Base-by-base conservation (phyloP, 257 asterid genomes). In the Ilex asprella region DNA sequence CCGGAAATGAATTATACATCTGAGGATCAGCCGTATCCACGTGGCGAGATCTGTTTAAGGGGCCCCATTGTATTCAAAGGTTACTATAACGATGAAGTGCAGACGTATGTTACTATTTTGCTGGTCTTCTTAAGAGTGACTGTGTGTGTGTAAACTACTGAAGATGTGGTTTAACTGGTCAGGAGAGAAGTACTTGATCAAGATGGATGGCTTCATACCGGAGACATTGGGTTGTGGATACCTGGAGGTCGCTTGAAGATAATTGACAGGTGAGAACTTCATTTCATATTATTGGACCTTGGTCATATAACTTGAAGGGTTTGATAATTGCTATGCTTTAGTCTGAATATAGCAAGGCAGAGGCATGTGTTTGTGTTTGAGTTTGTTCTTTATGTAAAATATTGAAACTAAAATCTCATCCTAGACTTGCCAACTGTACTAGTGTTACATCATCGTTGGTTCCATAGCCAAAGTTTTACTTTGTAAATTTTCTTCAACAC, bases 31-130 rank as follows among this genome's bases (percentile, higher is more conserved):
- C 98, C 98, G 55, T 76, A 86, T 78, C 98, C 97, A 57, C 95
- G 98, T 39, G 98, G 98, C 56, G 98, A 92, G 87, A 89, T 92
- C 75, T 92, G 98, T 73, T 89, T 89, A 58, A 82, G 98, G 77
- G 98, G 98, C 21, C 98, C 88, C 72, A 89, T 69, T 61, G 56
- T 86, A 46, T 92, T 92, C 81, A 83, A 71, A 76, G 95, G 97
- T 80, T 92, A 92, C 74, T 92, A 69, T 77, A 89, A 86, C 79
- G 99, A 92, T 75, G 95, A 86, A 77, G 71, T 73, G 72, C 95
- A 89, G 56, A 86, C 95, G 99, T 92, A 81, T 14, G 57, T 61
- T 51, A 49, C 71, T 60, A 31, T 70, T 15, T 60, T 58, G 32
- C 35, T 43, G 27, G 53, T 31, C 59, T 60, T 21, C 69, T 55